Base-by-base conservation (phyloP, 495 filamentous ascomycete species). In the Hyphodiscus hymeniophilus region DNA sequence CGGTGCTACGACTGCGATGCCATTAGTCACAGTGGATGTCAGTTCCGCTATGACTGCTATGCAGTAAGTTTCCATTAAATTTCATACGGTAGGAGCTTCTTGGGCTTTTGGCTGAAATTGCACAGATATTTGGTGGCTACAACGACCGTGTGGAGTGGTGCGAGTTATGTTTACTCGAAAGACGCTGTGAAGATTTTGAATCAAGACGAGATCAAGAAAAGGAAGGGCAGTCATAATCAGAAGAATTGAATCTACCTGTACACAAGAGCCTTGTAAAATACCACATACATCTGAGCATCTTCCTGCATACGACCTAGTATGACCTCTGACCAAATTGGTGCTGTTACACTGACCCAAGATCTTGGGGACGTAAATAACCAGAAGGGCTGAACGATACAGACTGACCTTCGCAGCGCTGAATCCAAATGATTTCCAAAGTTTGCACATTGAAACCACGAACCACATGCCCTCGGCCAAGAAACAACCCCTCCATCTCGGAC, bases 131-230 rank as follows among this genome's bases (percentile, higher is more conserved):
- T 89, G 30, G 87, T 94, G 6, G 87, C 85, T 0, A 74, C 74
- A 0, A 94, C 87, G 10, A 94, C 87, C 1, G 61, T 91, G 12
- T 89, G 86, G 87, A 90, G 85, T 24, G 87, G 87, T 15, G 69
- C 86, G 3, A 87, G 84, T 60, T 94, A 94, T 57, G 66, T 91
- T 26, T 88, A 82, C 59, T 82, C 81, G 47, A 88, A 85, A 57
- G 79, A 89, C 56, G 86, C 85, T 0, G 85, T 91, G 35, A 88
- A 81, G 61, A 91, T 91, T 38, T 60, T 94, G 10, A 79, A 74
- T 10, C 73, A 79, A 26, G 48, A 54, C 7, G 26, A 33, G 3
- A 32, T 17, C 28, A 42, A 40, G 17, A 45, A 50, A n/a, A 43
- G 44, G 4, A 1, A 11, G 33, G 24, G 1, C 7, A 12, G 16